Evolutionary conservation across 140 eudicot genomes (phyloP), one percentile per base, ranked within the genome.

Genomic region (Flaveria floridana): DNA sequence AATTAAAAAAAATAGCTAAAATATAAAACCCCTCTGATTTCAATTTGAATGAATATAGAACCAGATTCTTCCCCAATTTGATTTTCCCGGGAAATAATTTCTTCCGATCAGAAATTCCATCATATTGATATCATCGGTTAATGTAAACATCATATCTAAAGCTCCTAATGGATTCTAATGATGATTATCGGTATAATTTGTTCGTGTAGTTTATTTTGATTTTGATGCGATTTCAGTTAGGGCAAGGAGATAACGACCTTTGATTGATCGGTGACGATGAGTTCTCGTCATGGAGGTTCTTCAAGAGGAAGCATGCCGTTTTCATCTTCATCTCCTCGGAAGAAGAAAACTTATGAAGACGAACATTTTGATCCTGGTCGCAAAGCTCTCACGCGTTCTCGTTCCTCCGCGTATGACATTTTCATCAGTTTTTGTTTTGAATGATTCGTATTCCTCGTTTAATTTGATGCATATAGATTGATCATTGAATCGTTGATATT

Each of bases 271-370:
- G n/a, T 23, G 73, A 71, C 76, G 52, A 87, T 87, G 96, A 42
- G 73, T 59, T 72, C 87, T 66, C 84, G 91, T 72, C 83, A 83
- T 79, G 96, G 87, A 30, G 81, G 86, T 72, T 71, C 74, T 51
- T 79, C 93, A 6, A 62, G 91, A 73, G 85, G 86, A 48, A 48
- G 55, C 14, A 44, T 44, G 82, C 70, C 89, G 46, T 44, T 82
- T 61, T 34, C 85, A 39, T 70, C 83, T 11, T 79, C 88, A 13
- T 75, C 73, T 68, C 70, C 78, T 55, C 81, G 77, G 25, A 84
- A 79, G 79, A 87, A 78, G 81, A 82, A 78, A 77, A 46, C 80
- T 20, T 66, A 77, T 28, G 93, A 84, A 65, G 85, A 64, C 16
- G 78, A 65, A 21, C 80, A 70, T 7, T 28, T 80, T n/a, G 85